Percentiles rank a stretch among this genome's conserved stretches.
These are phyloP conservation scores for Termitomyces sp. DNA, from an alignment of 768 basidiomycete species.

Conservation along the genomic window DNA sequence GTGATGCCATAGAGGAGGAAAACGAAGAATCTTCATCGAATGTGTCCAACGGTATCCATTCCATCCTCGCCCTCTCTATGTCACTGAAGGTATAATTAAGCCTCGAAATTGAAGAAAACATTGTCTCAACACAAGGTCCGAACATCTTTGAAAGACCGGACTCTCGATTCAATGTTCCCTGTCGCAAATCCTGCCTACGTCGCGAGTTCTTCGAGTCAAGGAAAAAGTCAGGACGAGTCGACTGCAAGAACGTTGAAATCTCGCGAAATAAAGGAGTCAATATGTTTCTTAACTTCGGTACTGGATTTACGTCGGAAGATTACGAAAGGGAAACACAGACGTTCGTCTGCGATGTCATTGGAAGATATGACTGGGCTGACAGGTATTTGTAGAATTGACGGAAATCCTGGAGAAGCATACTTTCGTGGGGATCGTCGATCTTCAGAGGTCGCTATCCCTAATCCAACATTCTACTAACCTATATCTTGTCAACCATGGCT, in stretches of 20 bases:
- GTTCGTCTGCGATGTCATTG: conserved; percentile 37
- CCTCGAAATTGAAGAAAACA: conserved; percentile 35
- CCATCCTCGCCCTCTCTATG: background rate
- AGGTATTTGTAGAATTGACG: conserved; percentile 56
- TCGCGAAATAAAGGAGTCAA: conserved; percentile 67
- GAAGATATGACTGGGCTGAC: background rate
- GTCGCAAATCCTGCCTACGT: conserved; percentile 51
- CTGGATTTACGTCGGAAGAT: conserved; percentile 56
- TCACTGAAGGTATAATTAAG: background rate
- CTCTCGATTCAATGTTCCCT: conserved; percentile 94
- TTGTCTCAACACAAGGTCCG: conserved; percentile 90
- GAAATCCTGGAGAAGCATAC: conserved; percentile 85
- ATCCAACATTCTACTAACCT: conserved; percentile 87
- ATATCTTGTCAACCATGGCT: conserved; percentile 84
- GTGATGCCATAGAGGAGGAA: conserved; percentile 21
- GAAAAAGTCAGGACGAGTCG: conserved; percentile 14
- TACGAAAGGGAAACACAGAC: conserved; percentile 58
- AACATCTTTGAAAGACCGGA: conserved; percentile 82
- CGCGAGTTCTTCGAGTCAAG: conserved; percentile 18
- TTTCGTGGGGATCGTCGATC: conserved; percentile 90
- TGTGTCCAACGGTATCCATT: conserved; percentile 19
- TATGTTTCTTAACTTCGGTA: conserved; percentile 76
- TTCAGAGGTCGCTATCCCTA: conserved; percentile 67
- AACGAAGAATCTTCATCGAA: conserved; percentile 22
- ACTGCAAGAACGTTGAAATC: conserved; percentile 24